phyloP scores from a whole-genome alignment of 106 monocot species.

The Acorus calamus region DNA sequence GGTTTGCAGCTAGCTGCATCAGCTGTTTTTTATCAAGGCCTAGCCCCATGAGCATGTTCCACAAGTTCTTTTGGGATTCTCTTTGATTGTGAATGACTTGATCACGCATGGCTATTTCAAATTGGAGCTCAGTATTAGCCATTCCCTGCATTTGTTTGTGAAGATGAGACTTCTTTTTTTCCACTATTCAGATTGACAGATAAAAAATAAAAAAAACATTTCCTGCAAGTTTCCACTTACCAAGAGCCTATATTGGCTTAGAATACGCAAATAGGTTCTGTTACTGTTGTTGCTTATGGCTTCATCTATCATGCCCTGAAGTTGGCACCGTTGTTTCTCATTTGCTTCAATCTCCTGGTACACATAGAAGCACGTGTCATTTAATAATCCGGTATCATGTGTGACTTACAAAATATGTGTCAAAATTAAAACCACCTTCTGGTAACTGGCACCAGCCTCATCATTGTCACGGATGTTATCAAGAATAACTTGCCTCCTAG shows the following conservation, averaged over 20 bases:
- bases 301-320: constrained; percentile 94
- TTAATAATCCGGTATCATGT: neutral
- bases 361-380: constrained; percentile 3
- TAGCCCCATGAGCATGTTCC: constrained; percentile 77
- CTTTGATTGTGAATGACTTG: constrained; percentile 90
- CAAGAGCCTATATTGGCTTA: constrained; percentile 88
- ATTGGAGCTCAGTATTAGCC: constrained; percentile 93
- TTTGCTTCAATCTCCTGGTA: constrained; percentile 82
- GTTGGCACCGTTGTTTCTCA: constrained; percentile 59
- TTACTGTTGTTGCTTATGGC: constrained; percentile 79
- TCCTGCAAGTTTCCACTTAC: constrained; percentile 33
- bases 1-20: constrained; percentile 59
- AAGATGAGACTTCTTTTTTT: too few relatives aligned
- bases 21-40: constrained; percentile 81
- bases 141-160: constrained; percentile 42
- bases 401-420: neutral
- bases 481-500: constrained; percentile 88
- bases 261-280: constrained; percentile 86
- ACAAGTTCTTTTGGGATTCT: constrained; percentile 70
- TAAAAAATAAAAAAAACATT: too few relatives aligned
- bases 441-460: constrained; percentile 79
- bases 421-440: constrained; percentile 42
- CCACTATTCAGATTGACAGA: too few relatives aligned
- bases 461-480: constrained; percentile 98
- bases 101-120: constrained; percentile 96